Percentiles rank a stretch among this genome's conserved stretches.
phyloP scores from a whole-genome alignment of 139 green algal species.

The Ettlia oleoabundans region DNA sequence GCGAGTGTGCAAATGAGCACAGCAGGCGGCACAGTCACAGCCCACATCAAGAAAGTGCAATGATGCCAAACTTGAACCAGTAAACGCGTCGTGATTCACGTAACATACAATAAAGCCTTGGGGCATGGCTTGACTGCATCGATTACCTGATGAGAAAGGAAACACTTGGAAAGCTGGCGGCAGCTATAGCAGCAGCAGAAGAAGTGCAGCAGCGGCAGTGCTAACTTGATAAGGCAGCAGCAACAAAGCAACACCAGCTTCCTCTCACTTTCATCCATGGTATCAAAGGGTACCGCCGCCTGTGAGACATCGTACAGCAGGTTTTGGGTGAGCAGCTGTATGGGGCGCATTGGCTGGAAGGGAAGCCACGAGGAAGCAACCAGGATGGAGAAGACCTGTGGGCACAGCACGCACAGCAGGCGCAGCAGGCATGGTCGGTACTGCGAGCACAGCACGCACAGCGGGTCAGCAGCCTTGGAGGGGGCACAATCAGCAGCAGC shows the following conservation, averaged over 20 bases:
- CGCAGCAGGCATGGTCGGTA: not conserved
- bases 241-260: not conserved
- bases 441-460: too few species aligned
- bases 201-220: not conserved
- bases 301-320: conserved; percentile 48
- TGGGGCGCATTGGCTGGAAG: conserved; percentile 40
- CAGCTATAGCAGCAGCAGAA: too few species aligned
- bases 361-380: conserved; percentile 35
- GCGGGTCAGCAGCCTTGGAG: too few species aligned
- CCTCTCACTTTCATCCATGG: conserved; percentile 32
- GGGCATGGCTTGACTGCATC: too few species aligned
- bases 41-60: too few species aligned
- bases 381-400: conserved; percentile 38
- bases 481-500: too few species aligned
- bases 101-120: too few species aligned
- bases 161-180: too few species aligned
- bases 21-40: too few species aligned
- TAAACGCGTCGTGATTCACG: too few species aligned
- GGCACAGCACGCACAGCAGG: not conserved
- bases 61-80: too few species aligned
- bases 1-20: not conserved
- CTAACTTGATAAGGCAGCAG: not conserved
- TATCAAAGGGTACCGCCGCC: conserved; percentile 36
- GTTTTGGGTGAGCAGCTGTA: conserved; percentile 48
- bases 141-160: too few species aligned